Evolutionary conservation across 1,284 basidiomycete genomes (phyloP), one percentile per base, ranked within the genome.

Genomic region (Moniliophthora roreri): DNA sequence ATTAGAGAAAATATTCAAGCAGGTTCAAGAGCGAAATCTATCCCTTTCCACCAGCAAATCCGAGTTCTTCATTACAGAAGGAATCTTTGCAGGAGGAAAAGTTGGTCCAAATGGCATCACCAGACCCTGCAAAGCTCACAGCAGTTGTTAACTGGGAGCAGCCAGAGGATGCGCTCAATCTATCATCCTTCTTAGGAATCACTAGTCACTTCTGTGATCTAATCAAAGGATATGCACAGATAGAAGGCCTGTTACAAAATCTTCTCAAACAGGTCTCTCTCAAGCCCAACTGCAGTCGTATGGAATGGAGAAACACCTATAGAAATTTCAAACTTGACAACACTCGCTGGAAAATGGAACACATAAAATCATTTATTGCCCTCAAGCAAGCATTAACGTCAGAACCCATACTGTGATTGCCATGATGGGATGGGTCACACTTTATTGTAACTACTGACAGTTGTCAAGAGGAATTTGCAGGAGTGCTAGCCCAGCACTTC

Each of bases 21-120:
- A 64, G 0, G 54, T 66, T 0, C 55, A 65, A 0, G 59, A 64
- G 18, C 5, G 47, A 3, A 47, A 58, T 2, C 56, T 75, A 3
- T 72, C 67, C 0, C 53, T 74, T 1, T 68, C 69, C 1, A 60
- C 71, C 2, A 44, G 28, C 6, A 74, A 74, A 51, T 59, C 60
- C 1, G 15, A 55, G 36, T 59, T 71, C 1, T 74, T 73, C 60
- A 61, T 68, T 58, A 61, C 62, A 0, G 60, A 70, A 34, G 62
- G 58, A 4, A 55, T 67, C 0, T 72, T 73, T 48, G 69, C 69
- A 1, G 72, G 71, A 0, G 63, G 62, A 1, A 53, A 46, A 5
- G 60, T 73, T 0, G 65, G 67, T 7, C 57, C 60, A 0, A 48
- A 60, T 5, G 72, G 73, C 0, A 62, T 74, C 0, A 48, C 53